A percentile compares a stretch with the other conserved stretches of the same genome.
phyloP scores from a whole-genome alignment of 169 alveolate species.

The Plasmodium falciparum region DNA sequence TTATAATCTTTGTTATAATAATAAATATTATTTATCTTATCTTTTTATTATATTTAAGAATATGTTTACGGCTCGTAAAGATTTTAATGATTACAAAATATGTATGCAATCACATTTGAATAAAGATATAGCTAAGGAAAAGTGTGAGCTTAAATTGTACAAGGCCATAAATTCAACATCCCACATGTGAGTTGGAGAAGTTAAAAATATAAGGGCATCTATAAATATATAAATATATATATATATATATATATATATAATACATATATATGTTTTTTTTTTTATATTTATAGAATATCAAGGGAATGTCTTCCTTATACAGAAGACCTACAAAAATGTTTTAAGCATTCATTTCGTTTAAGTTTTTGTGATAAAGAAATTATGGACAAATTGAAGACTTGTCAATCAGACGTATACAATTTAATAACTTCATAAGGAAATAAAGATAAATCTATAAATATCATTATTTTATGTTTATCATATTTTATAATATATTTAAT shows the following conservation, averaged over 20 bases:
- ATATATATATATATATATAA: not conserved
- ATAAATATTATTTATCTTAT: not conserved
- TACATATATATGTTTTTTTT: not conserved
- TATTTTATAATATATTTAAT: too few species aligned
- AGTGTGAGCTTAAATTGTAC: constrained; percentile 11
- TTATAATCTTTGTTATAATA: too few species aligned
- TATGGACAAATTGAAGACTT: constrained; percentile 33
- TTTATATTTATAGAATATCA: constrained; percentile 34
- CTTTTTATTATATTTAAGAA: constrained; percentile 22
- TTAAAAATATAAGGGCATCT: not conserved
- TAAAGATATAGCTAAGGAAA: constrained; percentile 17
- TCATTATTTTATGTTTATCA: not conserved
- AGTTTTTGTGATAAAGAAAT: constrained; percentile 68
- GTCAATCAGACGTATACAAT: constrained; percentile 53
- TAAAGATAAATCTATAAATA: not conserved
- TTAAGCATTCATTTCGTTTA: constrained; percentile 65
- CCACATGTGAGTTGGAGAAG: constrained; percentile 39
- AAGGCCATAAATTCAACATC: constrained; percentile 54
- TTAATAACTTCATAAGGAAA: constrained; percentile 51
- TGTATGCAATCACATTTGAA: constrained; percentile 23
- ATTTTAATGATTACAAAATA: constrained; percentile 48
- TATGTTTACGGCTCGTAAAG: constrained; percentile 29
- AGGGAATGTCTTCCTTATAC: constrained; percentile 57
- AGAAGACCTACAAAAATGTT: constrained; percentile 56
- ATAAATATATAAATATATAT: not conserved